A percentile compares a stretch with the other conserved stretches of the same genome.
These are phyloP conservation scores for Macaranga tanarius DNA, from an alignment of 441 rosid species.

Conservation along the genomic window DNA sequence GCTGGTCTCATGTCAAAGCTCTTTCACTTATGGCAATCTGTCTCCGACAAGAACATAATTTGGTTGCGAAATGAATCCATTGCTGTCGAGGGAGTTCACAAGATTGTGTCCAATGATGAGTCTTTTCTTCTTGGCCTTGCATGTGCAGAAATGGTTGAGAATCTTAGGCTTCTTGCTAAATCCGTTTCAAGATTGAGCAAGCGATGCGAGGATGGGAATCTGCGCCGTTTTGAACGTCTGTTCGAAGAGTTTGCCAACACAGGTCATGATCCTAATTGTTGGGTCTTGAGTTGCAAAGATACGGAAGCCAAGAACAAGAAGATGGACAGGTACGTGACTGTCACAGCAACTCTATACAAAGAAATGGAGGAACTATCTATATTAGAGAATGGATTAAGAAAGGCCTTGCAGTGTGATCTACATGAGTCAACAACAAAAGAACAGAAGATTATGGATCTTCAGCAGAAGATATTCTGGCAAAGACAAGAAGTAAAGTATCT, in stretches of 20 bases:
- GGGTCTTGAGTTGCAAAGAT: slow-evolving; percentile 62
- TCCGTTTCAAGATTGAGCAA: slow-evolving; percentile 56
- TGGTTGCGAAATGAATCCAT: slow-evolving; percentile 63
- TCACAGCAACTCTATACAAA: slow-evolving; percentile 63
- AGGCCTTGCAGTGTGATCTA: slow-evolving; percentile 34
- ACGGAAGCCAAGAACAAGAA: slow-evolving; percentile 65
- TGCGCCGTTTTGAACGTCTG: slow-evolving; percentile 48
- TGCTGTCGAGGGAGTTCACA: slow-evolving; percentile 70
- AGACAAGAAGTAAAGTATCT: slow-evolving; percentile 75
- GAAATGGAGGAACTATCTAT: slow-evolving; percentile 75
- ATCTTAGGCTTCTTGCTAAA: slow-evolving; percentile 48
- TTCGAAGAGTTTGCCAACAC: slow-evolving; percentile 66
- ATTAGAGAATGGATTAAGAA: slow-evolving; percentile 53
- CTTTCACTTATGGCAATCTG: slow-evolving; percentile 69
- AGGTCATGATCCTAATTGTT: slow-evolving; percentile 57
- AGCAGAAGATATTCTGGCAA: slow-evolving; percentile 60
- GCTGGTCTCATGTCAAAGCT: slow-evolving; percentile 86
- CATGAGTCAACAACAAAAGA: slow-evolving; percentile 34
- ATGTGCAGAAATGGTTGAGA: slow-evolving; percentile 77
- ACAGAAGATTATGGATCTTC: slow-evolving; percentile 66
- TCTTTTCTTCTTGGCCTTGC: slow-evolving; percentile 72
- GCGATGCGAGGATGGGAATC: slow-evolving; percentile 47
- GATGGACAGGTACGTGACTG: slow-evolving; percentile 67
- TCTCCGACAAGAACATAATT: slow-evolving; percentile 67
- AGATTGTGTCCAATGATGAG: slow-evolving; percentile 79